Conservation (phyloP, 2,329 filamentous ascomycete genomes). For the Calonectria fujianensis region DNA sequence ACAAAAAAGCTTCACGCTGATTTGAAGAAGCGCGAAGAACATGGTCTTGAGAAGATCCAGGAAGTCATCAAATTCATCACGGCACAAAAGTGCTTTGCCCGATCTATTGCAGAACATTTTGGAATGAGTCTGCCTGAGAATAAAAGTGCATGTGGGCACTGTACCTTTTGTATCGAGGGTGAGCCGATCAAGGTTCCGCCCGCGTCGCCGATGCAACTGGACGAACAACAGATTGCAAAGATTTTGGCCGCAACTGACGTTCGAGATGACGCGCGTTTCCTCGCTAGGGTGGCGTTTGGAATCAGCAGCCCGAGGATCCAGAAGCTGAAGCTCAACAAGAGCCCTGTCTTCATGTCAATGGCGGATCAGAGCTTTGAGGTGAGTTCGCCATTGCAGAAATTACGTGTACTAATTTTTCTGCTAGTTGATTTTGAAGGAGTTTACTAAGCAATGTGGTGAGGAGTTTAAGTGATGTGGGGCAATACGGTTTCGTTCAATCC, state of each 20-base stretch:
- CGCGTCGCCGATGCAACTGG: constrained; percentile 61
- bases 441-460: constrained; percentile 1
- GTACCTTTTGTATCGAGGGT: constrained; percentile 64
- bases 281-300: constrained; percentile 77
- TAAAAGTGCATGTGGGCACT: constrained; percentile 71
- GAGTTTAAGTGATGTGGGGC: background rate
- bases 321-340: constrained; percentile 67
- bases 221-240: constrained; percentile 62
- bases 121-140: constrained; percentile 69
- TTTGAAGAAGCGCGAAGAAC: constrained; percentile 70
- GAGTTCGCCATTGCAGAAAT: constrained; percentile 20
- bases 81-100: constrained; percentile 69
- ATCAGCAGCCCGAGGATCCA: constrained; percentile 75
- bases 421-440: constrained; percentile 11
- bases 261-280: constrained; percentile 74
- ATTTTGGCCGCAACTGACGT: constrained; percentile 67
- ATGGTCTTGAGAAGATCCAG: constrained; percentile 70
- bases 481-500: background rate
- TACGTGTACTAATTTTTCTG: background rate
- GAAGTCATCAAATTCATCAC: constrained; percentile 74
- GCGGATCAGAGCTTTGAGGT: constrained; percentile 73
- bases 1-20: constrained; percentile 68
- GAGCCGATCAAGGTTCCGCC: constrained; percentile 62
- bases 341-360: constrained; percentile 70
- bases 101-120: constrained; percentile 73